Evolutionary conservation across 371 early-diverging fungal genomes (phyloP).

Genomic region (Blyttiomyces sp.): DNA sequence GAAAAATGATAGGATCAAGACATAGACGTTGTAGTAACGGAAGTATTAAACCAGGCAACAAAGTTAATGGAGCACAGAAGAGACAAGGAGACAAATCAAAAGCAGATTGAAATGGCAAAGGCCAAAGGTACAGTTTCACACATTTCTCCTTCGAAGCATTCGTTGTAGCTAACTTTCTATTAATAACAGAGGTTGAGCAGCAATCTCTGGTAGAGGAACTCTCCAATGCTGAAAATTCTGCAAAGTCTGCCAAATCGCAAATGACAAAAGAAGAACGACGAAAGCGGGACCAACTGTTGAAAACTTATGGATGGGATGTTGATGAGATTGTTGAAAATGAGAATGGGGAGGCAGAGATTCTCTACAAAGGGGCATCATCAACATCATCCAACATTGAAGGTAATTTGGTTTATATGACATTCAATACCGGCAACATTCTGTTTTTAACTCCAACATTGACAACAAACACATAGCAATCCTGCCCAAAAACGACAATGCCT

Average conservation of each 20-base stretch:
- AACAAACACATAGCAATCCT: constrained; percentile 1
- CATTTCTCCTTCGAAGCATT: not conserved
- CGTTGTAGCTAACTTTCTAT: not conserved
- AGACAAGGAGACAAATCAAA: not conserved
- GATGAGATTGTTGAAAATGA: constrained; percentile 43
- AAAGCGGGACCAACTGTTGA: constrained; percentile 26
- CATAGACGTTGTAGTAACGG: constrained; percentile 2
- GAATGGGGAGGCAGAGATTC: constrained; percentile 39
- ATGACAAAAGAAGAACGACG: constrained; percentile 28
- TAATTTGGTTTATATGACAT: not conserved
- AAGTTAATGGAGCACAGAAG: not conserved
- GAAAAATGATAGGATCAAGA: not conserved
- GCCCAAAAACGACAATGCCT: constrained; percentile 28
- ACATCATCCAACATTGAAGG: not conserved
- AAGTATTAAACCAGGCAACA: not conserved
- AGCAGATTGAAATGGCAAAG: not conserved
- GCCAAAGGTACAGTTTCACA: not conserved
- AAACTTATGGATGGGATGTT: constrained; percentile 34
- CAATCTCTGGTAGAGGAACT: not conserved
- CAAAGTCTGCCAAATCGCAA: constrained; percentile 3
- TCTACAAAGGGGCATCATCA: constrained; percentile 7
- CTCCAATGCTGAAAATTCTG: not conserved
- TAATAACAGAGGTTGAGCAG: not conserved
- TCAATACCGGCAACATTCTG: not conserved
- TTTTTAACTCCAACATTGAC: not conserved